A percentile compares a stretch with the other conserved stretches of the same genome.
Evolutionary conservation across 2,329 filamentous ascomycete genomes (phyloP).

Genomic region (Alternaria longipes): DNA sequence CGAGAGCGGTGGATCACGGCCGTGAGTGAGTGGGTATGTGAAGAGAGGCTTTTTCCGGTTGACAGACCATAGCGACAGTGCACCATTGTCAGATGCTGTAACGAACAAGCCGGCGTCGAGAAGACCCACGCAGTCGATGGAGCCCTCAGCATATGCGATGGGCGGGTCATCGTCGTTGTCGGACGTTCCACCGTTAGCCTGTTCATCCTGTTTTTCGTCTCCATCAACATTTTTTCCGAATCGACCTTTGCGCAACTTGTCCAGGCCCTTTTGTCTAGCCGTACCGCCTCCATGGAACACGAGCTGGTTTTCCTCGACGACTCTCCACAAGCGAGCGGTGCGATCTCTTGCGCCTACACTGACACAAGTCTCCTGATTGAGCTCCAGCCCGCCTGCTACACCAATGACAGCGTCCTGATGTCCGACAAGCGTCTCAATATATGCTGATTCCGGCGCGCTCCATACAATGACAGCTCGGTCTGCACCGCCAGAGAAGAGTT

Average conservation of each 20-base stretch:
- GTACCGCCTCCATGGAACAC: conserved; percentile 86
- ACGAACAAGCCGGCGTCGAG: conserved; percentile 89
- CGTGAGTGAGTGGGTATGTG: conserved; percentile 82
- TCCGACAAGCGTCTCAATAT: conserved; percentile 94
- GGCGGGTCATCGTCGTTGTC: conserved; percentile 52
- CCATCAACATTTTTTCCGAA: conserved; percentile 44
- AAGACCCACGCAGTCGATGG: conserved; percentile 90
- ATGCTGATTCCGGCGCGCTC: conserved; percentile 90
- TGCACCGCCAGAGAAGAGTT: conserved; percentile 88
- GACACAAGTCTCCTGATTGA: conserved; percentile 87
- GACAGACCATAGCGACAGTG: conserved; percentile 84
- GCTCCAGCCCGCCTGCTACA: conserved; percentile 65
- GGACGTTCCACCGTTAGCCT: conserved; percentile 50
- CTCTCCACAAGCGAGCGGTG: conserved; percentile 94
- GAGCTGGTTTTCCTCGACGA: conserved; percentile 92
- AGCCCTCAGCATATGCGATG: conserved; percentile 72
- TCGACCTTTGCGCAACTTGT: conserved; percentile 47
- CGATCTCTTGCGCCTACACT: conserved; percentile 91
- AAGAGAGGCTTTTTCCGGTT: conserved; percentile 95
- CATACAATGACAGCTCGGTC: conserved; percentile 96
- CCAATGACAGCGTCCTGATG: conserved; percentile 92
- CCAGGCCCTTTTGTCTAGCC: conserved; percentile 51
- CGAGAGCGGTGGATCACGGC: conserved; percentile 76
- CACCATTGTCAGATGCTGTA: conserved; percentile 91
- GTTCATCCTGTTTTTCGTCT: conserved; percentile 59